phyloP scores from a whole-genome alignment of 2,329 filamentous ascomycete genomes.

The Aspergillaceae sp. region DNA sequence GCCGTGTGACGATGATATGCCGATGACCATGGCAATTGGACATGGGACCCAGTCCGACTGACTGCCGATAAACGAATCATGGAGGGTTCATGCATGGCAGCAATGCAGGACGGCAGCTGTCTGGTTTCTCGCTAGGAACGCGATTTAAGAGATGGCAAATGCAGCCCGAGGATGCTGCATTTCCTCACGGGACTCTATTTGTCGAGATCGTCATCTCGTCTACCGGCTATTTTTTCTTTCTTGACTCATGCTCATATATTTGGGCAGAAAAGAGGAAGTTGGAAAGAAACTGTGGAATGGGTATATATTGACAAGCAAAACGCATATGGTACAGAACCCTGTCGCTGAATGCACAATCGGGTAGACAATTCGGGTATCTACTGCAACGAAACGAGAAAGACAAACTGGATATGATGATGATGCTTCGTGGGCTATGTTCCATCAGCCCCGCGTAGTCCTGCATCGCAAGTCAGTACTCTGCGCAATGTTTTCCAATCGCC shows the following conservation, averaged over 20 bases:
- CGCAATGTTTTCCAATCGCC: background rate
- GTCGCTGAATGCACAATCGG: background rate
- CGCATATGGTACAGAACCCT: constrained; percentile 5
- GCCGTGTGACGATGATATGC: background rate
- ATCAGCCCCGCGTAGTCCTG: constrained; percentile 22
- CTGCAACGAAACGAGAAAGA: constrained; percentile 1
- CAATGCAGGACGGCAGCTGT: no score
- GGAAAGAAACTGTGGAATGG: background rate
- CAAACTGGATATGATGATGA: background rate
- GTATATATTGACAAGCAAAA: constrained; percentile 4
- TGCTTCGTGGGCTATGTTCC: constrained; percentile 1
- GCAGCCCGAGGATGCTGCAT: background rate
- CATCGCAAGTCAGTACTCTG: constrained; percentile 8
- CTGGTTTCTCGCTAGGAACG: no score
- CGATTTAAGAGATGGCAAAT: background rate
- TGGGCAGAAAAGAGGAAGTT: background rate
- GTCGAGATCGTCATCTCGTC: background rate
- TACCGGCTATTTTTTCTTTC: background rate
- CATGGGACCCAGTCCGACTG: no score
- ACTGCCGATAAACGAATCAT: no score
- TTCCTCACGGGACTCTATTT: background rate
- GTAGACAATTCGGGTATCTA: background rate
- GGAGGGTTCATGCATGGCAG: no score
- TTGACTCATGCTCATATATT: background rate
- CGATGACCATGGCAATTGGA: no score